Evolutionary conservation across 1,139 yeast species (phyloP), one percentile per base, ranked within the genome.

Genomic region (Debaryomyces singareniensis): DNA sequence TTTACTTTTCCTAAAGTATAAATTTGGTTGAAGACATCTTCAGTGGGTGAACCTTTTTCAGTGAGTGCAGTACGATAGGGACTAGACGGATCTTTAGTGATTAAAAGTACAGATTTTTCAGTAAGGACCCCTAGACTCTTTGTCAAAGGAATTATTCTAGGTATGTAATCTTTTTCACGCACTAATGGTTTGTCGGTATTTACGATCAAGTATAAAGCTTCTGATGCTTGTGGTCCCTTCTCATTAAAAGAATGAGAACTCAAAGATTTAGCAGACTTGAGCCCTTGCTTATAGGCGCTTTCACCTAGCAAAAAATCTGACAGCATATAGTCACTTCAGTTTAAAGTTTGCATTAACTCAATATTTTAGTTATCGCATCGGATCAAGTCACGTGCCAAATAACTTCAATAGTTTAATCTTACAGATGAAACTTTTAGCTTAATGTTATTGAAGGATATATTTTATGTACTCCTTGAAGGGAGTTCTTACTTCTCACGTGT

Each of bases 51-150:
- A 24, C 66, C 74, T 35, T 69, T 67, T 30, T 54, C 58, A 6
- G 65, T 56, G 11, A 78, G 54, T 3, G 57, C 60, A 6, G 58
- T 59, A 27, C 78, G 63, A 43, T 75, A 80, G 2, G 67, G 59
- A 1, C 68, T 61, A 2, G 79, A 68, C 1, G 87, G 86, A 45
- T 80, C 87, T 41, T 78, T 80, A 5, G 87, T 77, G 10, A 82
- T 66, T 20, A 82, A 56, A 5, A 81, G 50, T 4, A 81, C 68
- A 20, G 75, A 60, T 34, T 70, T 59, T 20, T 65, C 68, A 15
- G 62, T 68, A 3, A 68, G 49, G 35, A 61, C 65, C 39, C 63
- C 71, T 34, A 73, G 53, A 33, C 71, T 63, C 37, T 71, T 60
- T 0, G 71, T 62, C n/a, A 82, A 39, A 2, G 85, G 82, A 23